Percentiles rank a stretch among this genome's conserved stretches.
Conservation (phyloP, 305 asterid species). For the Fraxinus platypoda region DNA sequence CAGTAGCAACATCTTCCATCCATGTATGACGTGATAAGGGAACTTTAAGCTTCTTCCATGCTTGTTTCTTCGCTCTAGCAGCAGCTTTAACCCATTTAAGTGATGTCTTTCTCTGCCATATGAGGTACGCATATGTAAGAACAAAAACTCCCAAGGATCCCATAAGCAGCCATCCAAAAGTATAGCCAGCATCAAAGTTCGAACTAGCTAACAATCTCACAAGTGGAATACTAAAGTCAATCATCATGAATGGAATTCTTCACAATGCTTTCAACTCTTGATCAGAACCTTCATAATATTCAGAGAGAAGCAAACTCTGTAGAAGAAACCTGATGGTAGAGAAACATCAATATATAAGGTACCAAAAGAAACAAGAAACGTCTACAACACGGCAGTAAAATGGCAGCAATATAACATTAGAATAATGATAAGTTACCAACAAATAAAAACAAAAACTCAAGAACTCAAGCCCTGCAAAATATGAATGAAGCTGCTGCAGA, state of each 20-base stretch:
- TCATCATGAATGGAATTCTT: constrained; percentile 46
- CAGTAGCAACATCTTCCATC: constrained; percentile 59
- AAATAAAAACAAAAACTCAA: neutral
- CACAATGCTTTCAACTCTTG: constrained; percentile 29
- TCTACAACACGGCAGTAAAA: constrained; percentile 1
- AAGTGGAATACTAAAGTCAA: constrained; percentile 51
- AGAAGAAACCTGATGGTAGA: constrained; percentile 26
- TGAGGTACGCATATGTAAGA: constrained; percentile 54
- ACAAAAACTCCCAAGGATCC: constrained; percentile 66
- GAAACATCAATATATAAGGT: constrained; percentile 10
- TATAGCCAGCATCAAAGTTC: constrained; percentile 47
- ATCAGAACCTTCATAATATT: constrained; percentile 23
- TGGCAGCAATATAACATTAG: neutral
- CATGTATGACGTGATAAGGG: constrained; percentile 75
- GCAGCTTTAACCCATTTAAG: constrained; percentile 89
- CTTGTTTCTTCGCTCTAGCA: constrained; percentile 74
- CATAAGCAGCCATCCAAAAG: constrained; percentile 63
- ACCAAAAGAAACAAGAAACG: neutral
- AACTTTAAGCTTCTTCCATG: constrained; percentile 70
- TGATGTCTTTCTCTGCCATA: constrained; percentile 72
- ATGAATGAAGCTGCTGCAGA: neutral
- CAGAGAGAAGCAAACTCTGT: constrained; percentile 20
- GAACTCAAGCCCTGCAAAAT: neutral
- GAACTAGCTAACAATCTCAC: constrained; percentile 49
- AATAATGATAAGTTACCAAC: neutral